These are phyloP conservation scores for Heritiera littoralis DNA, from an alignment of 345 rosid genomes.

Conservation along the genomic window DNA sequence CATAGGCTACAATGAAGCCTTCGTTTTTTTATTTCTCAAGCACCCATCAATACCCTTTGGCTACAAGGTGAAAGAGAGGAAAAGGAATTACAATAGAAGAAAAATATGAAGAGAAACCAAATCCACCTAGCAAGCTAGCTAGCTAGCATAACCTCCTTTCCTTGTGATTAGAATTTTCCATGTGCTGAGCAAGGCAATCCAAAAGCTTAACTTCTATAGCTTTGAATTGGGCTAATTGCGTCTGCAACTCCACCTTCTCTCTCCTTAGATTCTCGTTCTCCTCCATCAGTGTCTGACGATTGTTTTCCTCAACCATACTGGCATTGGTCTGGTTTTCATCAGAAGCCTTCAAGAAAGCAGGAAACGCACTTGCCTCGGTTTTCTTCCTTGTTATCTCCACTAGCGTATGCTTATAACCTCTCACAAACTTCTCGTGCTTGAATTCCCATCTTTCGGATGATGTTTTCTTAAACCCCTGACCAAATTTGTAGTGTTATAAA, in stretches of 20 bases:
- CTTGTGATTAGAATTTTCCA: slow-evolving; percentile 27
- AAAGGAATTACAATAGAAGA: background rate
- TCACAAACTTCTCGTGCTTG: slow-evolving; percentile 56
- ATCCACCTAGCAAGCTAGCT: background rate
- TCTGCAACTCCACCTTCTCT: slow-evolving; percentile 46
- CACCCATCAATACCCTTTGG: background rate
- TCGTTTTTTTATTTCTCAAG: background rate
- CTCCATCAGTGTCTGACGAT: slow-evolving; percentile 27
- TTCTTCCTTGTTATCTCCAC: slow-evolving; percentile 53
- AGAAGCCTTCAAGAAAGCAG: slow-evolving; percentile 45
- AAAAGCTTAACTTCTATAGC: slow-evolving; percentile 44
- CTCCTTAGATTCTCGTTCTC: slow-evolving; percentile 49
- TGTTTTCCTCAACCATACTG: slow-evolving; percentile 1
- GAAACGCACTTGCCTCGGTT: slow-evolving; percentile 48
- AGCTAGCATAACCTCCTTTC: slow-evolving; percentile 29
- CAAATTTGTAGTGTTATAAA: background rate
- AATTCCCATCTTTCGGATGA: slow-evolving; percentile 58
- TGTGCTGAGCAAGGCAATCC: slow-evolving; percentile 40
- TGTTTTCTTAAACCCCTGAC: slow-evolving; percentile 71
- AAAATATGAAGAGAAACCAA: background rate
- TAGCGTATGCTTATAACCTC: slow-evolving; percentile 45
- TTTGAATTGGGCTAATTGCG: slow-evolving; percentile 47
- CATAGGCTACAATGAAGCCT: background rate
- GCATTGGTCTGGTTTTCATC: background rate
- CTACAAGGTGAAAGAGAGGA: background rate